Conservation (phyloP, 768 basidiomycete species). For the Hypholoma fasciculare region DNA sequence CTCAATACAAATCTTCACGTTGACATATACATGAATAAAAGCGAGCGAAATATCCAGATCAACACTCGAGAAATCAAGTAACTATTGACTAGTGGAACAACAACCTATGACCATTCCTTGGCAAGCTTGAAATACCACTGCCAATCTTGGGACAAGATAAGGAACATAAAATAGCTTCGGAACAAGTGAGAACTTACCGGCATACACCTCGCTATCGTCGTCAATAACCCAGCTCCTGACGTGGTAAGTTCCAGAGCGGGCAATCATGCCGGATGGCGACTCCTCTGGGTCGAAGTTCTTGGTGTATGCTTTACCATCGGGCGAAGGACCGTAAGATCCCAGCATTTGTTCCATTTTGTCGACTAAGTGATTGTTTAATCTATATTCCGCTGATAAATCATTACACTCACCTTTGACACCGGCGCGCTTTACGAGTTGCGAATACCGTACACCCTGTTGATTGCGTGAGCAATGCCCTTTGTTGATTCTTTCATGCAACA, state of each 20-base stretch:
- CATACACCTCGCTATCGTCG: slow-evolving; percentile 81
- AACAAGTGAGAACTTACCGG: slow-evolving; percentile 48
- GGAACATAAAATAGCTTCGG: background rate
- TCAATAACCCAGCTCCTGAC: slow-evolving; percentile 86
- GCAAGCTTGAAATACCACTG: slow-evolving; percentile 90
- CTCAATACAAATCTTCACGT: too few species aligned
- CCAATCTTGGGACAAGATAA: slow-evolving; percentile 51
- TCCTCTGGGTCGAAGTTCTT: slow-evolving; percentile 79
- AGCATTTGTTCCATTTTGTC: slow-evolving; percentile 95
- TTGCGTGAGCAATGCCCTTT: slow-evolving; percentile 2
- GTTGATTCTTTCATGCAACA: slow-evolving; percentile 7
- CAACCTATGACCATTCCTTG: slow-evolving; percentile 75
- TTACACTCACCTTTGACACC: slow-evolving; percentile 62
- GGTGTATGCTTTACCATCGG: slow-evolving; percentile 61
- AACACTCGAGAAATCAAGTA: background rate
- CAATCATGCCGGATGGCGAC: slow-evolving; percentile 77
- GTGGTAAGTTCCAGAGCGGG: slow-evolving; percentile 75
- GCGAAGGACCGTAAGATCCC: slow-evolving; percentile 84
- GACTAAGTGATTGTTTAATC: slow-evolving; percentile 44
- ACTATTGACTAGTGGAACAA: background rate
- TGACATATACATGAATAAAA: too few species aligned
- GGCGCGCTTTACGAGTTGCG: slow-evolving; percentile 85
- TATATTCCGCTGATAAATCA: background rate
- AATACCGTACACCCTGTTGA: slow-evolving; percentile 73
- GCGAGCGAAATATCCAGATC: too few species aligned